phyloP scores from a whole-genome alignment of 495 filamentous ascomycete species.

The Immersiella caudata region DNA sequence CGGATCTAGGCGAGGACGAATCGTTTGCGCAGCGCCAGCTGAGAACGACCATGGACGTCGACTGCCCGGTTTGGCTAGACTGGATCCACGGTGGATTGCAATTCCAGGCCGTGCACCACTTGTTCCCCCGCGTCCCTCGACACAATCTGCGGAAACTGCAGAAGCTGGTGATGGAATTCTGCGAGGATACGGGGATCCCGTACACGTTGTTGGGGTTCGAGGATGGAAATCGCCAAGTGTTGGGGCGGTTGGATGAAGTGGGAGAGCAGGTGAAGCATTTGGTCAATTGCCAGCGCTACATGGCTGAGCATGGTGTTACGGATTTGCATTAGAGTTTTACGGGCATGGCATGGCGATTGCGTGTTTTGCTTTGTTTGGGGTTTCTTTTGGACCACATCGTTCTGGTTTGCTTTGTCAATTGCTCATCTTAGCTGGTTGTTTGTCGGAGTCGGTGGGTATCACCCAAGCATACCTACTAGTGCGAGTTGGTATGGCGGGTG shows the following conservation, averaged over 20 bases:
- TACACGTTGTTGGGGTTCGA: slow-evolving; percentile 49
- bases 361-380: background rate
- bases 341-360: background rate
- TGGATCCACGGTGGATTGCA: slow-evolving; percentile 53
- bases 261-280: slow-evolving; percentile 45
- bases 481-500: too few species aligned
- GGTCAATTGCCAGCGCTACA: slow-evolving; percentile 46
- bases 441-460: too few species aligned
- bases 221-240: slow-evolving; percentile 46
- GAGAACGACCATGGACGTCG: slow-evolving; percentile 55
- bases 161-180: slow-evolving; percentile 47
- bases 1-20: slow-evolving; percentile 50
- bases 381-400: background rate
- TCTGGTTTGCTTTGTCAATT: background rate
- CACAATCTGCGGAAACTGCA: slow-evolving; percentile 51
- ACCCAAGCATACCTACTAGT: too few species aligned
- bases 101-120: slow-evolving; percentile 54
- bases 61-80: slow-evolving; percentile 53
- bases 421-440: background rate
- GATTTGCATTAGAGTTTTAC: slow-evolving; percentile 32
- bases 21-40: slow-evolving; percentile 54
- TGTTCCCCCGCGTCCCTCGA: slow-evolving; percentile 50
- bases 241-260: slow-evolving; percentile 44
- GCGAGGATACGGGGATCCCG: slow-evolving; percentile 45
- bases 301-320: slow-evolving; percentile 48